Base-by-base conservation (phyloP, 169 alveolate genomes). In the Eimeria acervulina region DNA sequence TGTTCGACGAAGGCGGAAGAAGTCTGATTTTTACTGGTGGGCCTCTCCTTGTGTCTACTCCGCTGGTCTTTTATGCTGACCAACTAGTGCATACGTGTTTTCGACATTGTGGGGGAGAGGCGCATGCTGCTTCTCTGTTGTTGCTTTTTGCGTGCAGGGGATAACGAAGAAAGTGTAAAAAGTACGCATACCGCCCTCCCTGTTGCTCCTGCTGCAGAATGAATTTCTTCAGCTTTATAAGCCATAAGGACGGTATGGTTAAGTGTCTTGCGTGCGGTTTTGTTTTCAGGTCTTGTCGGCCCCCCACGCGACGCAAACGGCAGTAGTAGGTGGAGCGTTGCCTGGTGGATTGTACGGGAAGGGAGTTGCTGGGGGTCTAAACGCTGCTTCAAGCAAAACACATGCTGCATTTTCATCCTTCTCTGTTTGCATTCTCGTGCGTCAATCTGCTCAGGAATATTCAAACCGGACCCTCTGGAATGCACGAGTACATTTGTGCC, bases 1-100 rank as follows among this genome's bases (percentile, higher is more conserved):
- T 83, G 55, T 83, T 52, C 28, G 91, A 83, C 91, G 74, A 83
- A 51, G n/a, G 61, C 47, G 91, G 91, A 33, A 44, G 91, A 83
- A 83, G 74, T 13, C 91, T 83, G 74, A 83, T 42, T 4, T 83
- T 83, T 36, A 83, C 91, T 51, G 91, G 91, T 83, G 76, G 21
- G 91, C 17, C 13, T 52, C 13, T 33, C 6, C 52, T 23, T 12
- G 21, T 17, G 81, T 10, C 26, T 26, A 70, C 12, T 21, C 3
- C n/a, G 8, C 68, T 59, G n/a, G 68, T 12, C 44, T 31, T 21
- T 8, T 31, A 15, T 10, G 40, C 40, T 6, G 13, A 0, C 81
- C 47, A 70, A 0, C 44, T 21, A 63, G 12, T 0, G 74, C 21
- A 28, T 12, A 63, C 44, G 17, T 8, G 44, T 4, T 31, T 70